These are phyloP conservation scores for Rutidosis leptorrhynchoides DNA, from an alignment of 129 eudicot species.

Conservation along the genomic window DNA sequence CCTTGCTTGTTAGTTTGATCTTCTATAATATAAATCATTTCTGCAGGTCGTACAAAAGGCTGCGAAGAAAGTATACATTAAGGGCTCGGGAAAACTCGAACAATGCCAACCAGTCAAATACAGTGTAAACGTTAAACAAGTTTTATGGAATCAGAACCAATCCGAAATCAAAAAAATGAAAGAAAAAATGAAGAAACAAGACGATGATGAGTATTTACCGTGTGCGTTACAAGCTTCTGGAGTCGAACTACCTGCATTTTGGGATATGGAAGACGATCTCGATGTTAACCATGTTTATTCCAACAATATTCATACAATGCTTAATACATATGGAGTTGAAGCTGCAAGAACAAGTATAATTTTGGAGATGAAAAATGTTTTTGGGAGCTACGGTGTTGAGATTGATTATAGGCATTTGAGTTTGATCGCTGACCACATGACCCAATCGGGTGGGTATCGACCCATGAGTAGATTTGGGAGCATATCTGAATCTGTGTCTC, in stretches of 20 bases:
- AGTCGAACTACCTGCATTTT: conserved; percentile 58
- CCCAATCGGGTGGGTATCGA: conserved; percentile 78
- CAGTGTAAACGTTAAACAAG: conserved; percentile 65
- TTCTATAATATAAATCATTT: neutral
- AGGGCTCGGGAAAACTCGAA: conserved; percentile 67
- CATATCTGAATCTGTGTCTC: conserved; percentile 70
- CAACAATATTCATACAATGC: conserved; percentile 63
- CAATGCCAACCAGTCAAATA: conserved; percentile 59
- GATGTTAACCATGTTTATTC: conserved; percentile 63
- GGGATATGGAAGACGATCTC: conserved; percentile 82
- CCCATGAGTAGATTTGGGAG: conserved; percentile 84
- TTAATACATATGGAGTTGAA: conserved; percentile 74
- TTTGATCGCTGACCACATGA: conserved; percentile 84
- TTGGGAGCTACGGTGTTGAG: conserved; percentile 75
- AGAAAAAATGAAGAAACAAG: conserved; percentile 18
- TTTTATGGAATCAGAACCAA: conserved; percentile 50
- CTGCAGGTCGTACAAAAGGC: conserved; percentile 69
- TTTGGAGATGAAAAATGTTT: conserved; percentile 66
- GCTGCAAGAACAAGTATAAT: conserved; percentile 75
- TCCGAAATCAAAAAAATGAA: conserved; percentile 26
- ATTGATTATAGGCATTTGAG: conserved; percentile 78
- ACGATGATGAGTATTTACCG: conserved; percentile 27
- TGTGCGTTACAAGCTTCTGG: conserved; percentile 87
- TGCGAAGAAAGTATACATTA: conserved; percentile 69
- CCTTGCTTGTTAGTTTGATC: neutral